Evolutionary conservation across 352 stramenopile genomes (phyloP), one percentile per base, ranked within the genome.

Genomic region (Salisapilia sapeloensis): DNA sequence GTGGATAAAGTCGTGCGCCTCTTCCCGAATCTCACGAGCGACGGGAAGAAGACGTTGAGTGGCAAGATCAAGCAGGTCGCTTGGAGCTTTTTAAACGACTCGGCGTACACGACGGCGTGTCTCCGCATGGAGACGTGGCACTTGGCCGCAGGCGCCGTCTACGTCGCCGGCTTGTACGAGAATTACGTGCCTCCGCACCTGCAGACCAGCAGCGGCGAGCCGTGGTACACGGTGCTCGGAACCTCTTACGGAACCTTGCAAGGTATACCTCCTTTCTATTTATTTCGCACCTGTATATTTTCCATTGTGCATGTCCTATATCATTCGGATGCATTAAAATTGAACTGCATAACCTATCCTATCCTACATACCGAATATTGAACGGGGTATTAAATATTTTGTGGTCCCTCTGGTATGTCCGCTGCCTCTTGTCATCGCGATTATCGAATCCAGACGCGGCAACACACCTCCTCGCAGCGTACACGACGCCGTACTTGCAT

Each of bases 71-170:
- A 85, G 32, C 71, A 86, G 50, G 71, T 82, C 18, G 65, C 75
- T 0, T 92, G 78, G 78, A 90, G 65, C 29, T 90, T 92, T 37
- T 44, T 92, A 22, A 92, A 92, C 42, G 78, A 92, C 44, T 84
- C 69, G 38, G 70, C 75, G 20, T 87, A 85, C 49, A 92, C 78
- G 13, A 46, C 66, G 31, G 62, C 81, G 38, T 92, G 78, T 48
- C 57, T 92, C 36, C 64, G 71, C 15, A 51, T 77, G 1, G 63
- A 84, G 21, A 57, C 78, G 12, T 34, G 55, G 19, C 58, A 86
- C 19, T 42, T 91, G 12, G 78, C 75, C 20, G 67, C 74, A 29
- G 78, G 65, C 40, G 71, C 72, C 4, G 78, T 91, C 27, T 86
- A 90, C 31, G 39, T 91, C 39, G 76, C 78, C 1, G 69, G 78